Percentiles rank a stretch among this genome's conserved stretches.
phyloP scores from a whole-genome alignment of 371 early-diverging fungal species.

The Syncephalastrum monosporum region DNA sequence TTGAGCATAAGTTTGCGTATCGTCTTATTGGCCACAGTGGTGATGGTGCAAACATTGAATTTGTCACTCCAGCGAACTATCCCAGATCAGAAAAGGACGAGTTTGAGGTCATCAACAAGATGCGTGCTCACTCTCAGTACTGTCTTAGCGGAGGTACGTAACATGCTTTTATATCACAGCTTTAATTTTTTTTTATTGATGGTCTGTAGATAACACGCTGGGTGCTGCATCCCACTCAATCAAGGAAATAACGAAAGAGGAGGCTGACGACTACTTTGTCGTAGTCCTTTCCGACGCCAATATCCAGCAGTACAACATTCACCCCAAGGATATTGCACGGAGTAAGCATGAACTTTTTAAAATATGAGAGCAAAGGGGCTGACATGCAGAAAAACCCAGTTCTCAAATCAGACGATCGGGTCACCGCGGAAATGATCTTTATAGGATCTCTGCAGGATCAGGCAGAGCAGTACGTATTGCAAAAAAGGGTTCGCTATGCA shows the following conservation, averaged over 20 bases:
- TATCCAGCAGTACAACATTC: constrained; percentile 78
- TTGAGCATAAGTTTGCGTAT: constrained; percentile 83
- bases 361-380: constrained; percentile 11
- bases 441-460: constrained; percentile 66
- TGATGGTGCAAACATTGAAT: constrained; percentile 73
- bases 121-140: constrained; percentile 68
- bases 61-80: constrained; percentile 66
- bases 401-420: constrained; percentile 65
- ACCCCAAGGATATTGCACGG: constrained; percentile 69
- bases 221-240: constrained; percentile 70
- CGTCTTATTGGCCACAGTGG: constrained; percentile 80
- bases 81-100: constrained; percentile 81
- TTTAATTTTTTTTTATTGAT: neutral
- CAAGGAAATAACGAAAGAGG: constrained; percentile 70
- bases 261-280: constrained; percentile 80
- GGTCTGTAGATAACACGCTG: constrained; percentile 65
- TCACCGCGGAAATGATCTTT: constrained; percentile 73
- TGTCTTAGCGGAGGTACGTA: constrained; percentile 63
- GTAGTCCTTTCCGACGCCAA: constrained; percentile 86
- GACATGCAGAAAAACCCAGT: constrained; percentile 31
- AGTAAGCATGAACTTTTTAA: constrained; percentile 35
- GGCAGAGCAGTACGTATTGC: constrained; percentile 58
- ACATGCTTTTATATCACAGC: neutral
- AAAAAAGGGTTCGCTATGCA: constrained; percentile 1
- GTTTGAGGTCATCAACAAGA: constrained; percentile 59